Evolutionary conservation across 140 eudicot genomes (phyloP), one percentile per base, ranked within the genome.

Genomic region (Oenanthe javanica): DNA sequence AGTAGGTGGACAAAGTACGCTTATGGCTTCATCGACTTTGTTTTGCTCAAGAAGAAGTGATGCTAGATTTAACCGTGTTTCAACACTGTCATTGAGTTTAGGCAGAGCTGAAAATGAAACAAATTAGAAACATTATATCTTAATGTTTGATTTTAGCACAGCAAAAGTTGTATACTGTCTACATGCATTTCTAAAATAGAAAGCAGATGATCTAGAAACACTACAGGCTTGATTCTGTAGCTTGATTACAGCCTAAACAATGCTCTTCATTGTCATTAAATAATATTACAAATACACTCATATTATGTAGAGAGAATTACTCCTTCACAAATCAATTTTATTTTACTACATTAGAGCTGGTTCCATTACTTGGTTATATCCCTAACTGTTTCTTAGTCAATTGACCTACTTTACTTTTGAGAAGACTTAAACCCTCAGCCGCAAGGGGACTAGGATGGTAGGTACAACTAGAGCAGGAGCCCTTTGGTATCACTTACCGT

Each of bases 21-120:
- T 86, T 64, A 94, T 84, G 55, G 96, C 96, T 83, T 94, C 97
- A 80, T 89, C 92, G 77, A 83, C 91, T 84, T 87, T 90, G 71
- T 82, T 54, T 78, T 89, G 92, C 83, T 87, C 90, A 75, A 90
- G 85, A 12, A 94, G 90, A 86, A 90, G 87, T 31, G 94, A 90
- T 67, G 94, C 89, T 47, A 94, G 85, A 61, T 82, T 87, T 79
- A 94, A 85, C 83, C 98, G 91, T 79, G 91, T 88, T 82, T 87
- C 97, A 83, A 89, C 85, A 79, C 86, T 83, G 67, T 88, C 81
- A 18, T 84, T 93, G 82, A 77, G 86, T 86, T 86, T 83, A 61
- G 79, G 72, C 78, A 94, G 59, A 76, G 95, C 97, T 92, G 90
- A 81, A 73, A 69, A 70, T 51, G 79, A 77, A 48, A 75, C 46